Evolutionary conservation across 495 filamentous ascomycete genomes (phyloP), one percentile per base, ranked within the genome.

Genomic region (Penicilliopsis zonata): DNA sequence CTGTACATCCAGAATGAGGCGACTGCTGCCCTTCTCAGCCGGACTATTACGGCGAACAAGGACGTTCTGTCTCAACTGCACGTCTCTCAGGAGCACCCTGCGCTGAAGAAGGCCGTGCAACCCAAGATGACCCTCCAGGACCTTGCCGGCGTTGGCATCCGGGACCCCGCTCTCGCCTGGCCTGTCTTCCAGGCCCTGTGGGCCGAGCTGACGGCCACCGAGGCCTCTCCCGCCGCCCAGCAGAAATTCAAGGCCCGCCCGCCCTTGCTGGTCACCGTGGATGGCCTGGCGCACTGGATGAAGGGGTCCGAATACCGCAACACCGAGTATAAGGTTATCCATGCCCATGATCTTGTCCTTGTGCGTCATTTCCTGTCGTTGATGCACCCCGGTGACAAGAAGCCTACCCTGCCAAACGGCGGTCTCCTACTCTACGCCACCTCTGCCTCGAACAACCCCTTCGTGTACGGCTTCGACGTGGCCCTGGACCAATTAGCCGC

Each of bases 271-370:
- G 65, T 96, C 38, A 47, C 72, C 9, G 60, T 94, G 17, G 90
- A 98, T 58, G 76, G 76, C 33, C 60, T 95, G 13, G 63, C 66
- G 22, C 79, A 86, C 58, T 74, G 85, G 61, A 92, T 92, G 82
- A 63, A 64, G 36, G 36, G 61, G n/a, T 79, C 78, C 35, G 66
- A 69, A 13, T 96, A 98, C 57, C 74, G 78, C 32, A 65, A 67
- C 16, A 49, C 74, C 0, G 61, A 75, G 14, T 79, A 69, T 44
- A 63, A 82, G 32, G 70, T 59, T 13, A 81, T 98, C 45, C 90
- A 98, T 65, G 69, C 90, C 12, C 84, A 93, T 57, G 78, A 94
- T 46, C 67, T 98, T 18, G 66, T 71, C 5, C 64, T 94, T 23
- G 66, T 90, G 15, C 65, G 70, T n/a, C 69, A 79, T 33, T 95